Percentiles rank a stretch among this genome's conserved stretches.
These are phyloP conservation scores for Austroboletus niveus DNA, from an alignment of 1,284 basidiomycete species.

Conservation along the genomic window DNA sequence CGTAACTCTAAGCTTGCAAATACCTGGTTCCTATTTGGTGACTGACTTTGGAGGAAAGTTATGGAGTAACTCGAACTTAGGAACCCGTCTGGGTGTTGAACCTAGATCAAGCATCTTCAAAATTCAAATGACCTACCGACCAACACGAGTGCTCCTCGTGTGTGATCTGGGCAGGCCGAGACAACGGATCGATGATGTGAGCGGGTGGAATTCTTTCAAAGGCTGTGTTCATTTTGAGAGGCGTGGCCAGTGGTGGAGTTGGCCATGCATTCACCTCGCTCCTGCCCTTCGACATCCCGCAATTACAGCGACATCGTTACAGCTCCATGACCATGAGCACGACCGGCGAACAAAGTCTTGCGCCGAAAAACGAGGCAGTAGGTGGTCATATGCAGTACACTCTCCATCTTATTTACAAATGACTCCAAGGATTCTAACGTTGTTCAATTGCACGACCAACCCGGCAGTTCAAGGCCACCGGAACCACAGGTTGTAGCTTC, in stretches of 20 bases:
- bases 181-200: conserved; percentile 2
- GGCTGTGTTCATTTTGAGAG: not conserved
- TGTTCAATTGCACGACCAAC: conserved; percentile 4
- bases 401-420: conserved; percentile 7
- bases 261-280: conserved; percentile 8
- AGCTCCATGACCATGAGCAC: conserved; percentile 4
- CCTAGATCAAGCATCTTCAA: not conserved
- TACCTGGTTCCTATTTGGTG: conserved; percentile 13
- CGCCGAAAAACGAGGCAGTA: conserved; percentile 9
- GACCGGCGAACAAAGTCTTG: not conserved
- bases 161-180: not conserved
- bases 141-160: conserved; percentile 23
- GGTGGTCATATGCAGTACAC: not conserved
- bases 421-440: conserved; percentile 1
- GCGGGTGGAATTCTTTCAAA: not conserved
- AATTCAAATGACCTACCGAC: not conserved
- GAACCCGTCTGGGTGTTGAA: not conserved
- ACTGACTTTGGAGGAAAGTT: not conserved
- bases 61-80: not conserved
- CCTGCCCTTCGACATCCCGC: not conserved
- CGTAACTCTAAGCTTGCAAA: conserved; percentile 1
- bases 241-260: not conserved
- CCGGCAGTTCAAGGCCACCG: not conserved
- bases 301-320: not conserved
- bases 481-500: conserved; percentile 4